A percentile compares a stretch with the other conserved stretches of the same genome.
These are phyloP conservation scores for Linanthus parryae DNA, from an alignment of 148 eudicot species.

Conservation along the genomic window DNA sequence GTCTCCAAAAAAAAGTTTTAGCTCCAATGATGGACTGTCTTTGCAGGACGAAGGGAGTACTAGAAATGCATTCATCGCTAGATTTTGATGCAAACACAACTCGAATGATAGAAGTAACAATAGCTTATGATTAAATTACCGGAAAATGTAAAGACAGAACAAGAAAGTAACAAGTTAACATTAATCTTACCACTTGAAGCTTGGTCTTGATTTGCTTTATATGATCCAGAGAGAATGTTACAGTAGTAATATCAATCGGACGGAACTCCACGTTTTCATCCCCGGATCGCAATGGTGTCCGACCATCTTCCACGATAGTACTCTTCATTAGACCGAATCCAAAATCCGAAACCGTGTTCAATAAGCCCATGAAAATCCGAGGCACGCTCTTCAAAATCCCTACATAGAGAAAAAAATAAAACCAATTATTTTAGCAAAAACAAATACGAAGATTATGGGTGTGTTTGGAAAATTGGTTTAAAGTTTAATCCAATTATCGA, in stretches of 20 bases:
- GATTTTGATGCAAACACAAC: too few relatives aligned
- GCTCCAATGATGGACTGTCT: too few relatives aligned
- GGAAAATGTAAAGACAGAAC: neutral
- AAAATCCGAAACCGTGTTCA: constrained; percentile 49
- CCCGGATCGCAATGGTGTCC: constrained; percentile 51
- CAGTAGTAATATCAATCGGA: constrained; percentile 43
- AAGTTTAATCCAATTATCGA: too few relatives aligned
- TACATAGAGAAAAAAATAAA: too few relatives aligned
- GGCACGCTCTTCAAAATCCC: constrained; percentile 13
- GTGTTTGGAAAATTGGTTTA: too few relatives aligned
- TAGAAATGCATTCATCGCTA: too few relatives aligned
- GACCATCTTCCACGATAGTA: constrained; percentile 46
- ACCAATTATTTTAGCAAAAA: too few relatives aligned
- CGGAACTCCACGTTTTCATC: constrained; percentile 41
- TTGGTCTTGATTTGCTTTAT: constrained; percentile 47
- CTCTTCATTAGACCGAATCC: constrained; percentile 65
- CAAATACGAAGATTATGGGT: too few relatives aligned
- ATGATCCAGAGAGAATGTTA: constrained; percentile 42
- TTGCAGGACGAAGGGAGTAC: too few relatives aligned
- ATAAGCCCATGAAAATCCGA: constrained; percentile 17
- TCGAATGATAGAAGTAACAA: too few relatives aligned
- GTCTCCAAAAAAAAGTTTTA: too few relatives aligned
- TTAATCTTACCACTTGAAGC: constrained; percentile 47
- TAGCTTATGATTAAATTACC: too few relatives aligned
- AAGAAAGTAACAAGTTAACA: neutral